phyloP scores from a whole-genome alignment of 208 protist genomes.

The Herpetomonas samuelpessoai region DNA sequence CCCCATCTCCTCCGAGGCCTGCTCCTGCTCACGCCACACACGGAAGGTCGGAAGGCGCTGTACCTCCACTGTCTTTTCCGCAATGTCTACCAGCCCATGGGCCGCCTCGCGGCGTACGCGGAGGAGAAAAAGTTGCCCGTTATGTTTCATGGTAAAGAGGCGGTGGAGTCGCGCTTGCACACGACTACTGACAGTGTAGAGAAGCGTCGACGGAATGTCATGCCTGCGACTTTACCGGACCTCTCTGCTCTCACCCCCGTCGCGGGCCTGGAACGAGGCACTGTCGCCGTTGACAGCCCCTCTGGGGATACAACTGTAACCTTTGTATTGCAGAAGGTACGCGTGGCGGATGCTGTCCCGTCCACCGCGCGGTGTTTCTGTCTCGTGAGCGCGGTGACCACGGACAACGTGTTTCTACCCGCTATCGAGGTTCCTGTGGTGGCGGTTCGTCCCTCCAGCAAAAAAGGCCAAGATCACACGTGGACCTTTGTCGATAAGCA shows the following conservation, averaged over 20 bases:
- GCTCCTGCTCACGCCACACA: slow-evolving; percentile 21
- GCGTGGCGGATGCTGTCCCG: slow-evolving; percentile 29
- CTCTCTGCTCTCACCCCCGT: slow-evolving; percentile 4
- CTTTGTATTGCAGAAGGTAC: slow-evolving; percentile 51
- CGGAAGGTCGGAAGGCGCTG: slow-evolving; percentile 19
- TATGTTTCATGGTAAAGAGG: slow-evolving; percentile 24
- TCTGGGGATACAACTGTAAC: slow-evolving; percentile 14
- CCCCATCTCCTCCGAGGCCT: slow-evolving; percentile 46
- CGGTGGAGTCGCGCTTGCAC: slow-evolving; percentile 46
- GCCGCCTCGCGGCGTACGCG: slow-evolving; percentile 28
- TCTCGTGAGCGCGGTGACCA: slow-evolving; percentile 58
- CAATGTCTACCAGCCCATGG: slow-evolving; percentile 21
- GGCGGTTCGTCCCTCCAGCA: slow-evolving; percentile 24
- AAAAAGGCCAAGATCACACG: slow-evolving; percentile 39
- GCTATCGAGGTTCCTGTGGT: slow-evolving; percentile 48
- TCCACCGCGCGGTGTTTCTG: slow-evolving; percentile 53
- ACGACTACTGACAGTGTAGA: slow-evolving; percentile 48
- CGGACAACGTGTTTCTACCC: slow-evolving; percentile 48
- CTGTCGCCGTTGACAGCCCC: no score
- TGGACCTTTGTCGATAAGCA: slow-evolving; percentile 55
- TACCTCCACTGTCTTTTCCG: slow-evolving; percentile 48
- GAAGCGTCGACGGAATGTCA: slow-evolving; percentile 55
- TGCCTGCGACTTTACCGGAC: slow-evolving; percentile 32
- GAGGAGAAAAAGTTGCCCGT: slow-evolving; percentile 15
- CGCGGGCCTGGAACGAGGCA: background rate